phyloP scores from a whole-genome alignment of 495 filamentous ascomycete species.

The Diplogelasinospora grovesii region DNA sequence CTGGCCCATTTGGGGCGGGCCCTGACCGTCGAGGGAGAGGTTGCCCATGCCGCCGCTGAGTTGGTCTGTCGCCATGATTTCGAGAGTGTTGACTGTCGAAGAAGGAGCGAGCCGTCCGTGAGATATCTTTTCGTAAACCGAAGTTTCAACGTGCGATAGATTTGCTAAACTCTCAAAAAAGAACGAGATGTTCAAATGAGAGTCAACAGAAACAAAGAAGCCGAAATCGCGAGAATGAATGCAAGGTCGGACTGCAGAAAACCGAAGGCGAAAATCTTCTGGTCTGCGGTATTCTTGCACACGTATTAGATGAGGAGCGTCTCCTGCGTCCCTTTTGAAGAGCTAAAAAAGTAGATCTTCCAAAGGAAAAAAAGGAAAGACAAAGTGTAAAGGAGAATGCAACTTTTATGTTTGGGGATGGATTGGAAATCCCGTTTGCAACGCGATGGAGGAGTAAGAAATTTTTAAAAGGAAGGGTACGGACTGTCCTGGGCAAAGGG shows the following conservation, averaged over 20 bases:
- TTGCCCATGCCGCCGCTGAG: conserved; percentile 88
- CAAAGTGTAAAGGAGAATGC: conserved; percentile 21
- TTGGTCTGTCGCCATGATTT: conserved; percentile 87
- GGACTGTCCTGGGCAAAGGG: conserved; percentile 23
- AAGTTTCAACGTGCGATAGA: conserved; percentile 7
- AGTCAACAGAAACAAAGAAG: conserved; percentile 16
- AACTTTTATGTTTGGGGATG: conserved; percentile 14
- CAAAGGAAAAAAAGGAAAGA: conserved; percentile 35
- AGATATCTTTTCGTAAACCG: conserved; percentile 5
- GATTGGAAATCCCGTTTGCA: conserved; percentile 31
- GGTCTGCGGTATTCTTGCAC: no score
- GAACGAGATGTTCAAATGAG: conserved; percentile 34
- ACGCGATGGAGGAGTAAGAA: conserved; percentile 18
- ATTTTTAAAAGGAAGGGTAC: conserved; percentile 26
- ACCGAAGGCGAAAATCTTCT: conserved; percentile 17
- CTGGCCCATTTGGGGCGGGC: conserved; percentile 50
- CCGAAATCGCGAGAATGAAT: conserved; percentile 27
- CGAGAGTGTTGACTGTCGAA: neutral
- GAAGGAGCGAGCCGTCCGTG: no score
- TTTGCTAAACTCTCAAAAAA: conserved; percentile 31
- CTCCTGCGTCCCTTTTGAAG: conserved; percentile 35
- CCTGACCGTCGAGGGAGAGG: conserved; percentile 58
- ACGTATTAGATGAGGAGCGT: conserved; percentile 28
- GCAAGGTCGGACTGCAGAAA: conserved; percentile 27
- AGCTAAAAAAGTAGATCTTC: conserved; percentile 29